These are phyloP conservation scores for Teratosphaeria nubilosa DNA, from an alignment of 2,329 filamentous ascomycete species.

Conservation along the genomic window DNA sequence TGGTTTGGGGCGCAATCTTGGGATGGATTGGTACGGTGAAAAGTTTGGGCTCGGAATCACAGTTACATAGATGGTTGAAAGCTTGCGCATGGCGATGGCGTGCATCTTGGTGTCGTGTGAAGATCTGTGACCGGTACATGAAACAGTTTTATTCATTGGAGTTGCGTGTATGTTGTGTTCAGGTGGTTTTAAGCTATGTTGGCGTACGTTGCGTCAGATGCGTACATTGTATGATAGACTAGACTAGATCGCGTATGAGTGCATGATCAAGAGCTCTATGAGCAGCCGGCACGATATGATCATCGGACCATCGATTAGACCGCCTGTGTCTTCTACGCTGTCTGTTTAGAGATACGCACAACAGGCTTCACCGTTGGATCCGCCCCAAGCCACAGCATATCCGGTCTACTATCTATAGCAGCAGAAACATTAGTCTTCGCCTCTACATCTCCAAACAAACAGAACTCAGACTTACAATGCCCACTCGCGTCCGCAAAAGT, in stretches of 20 bases:
- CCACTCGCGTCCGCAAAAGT: conserved; percentile 38
- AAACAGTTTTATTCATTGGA: not conserved
- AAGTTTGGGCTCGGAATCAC: not conserved
- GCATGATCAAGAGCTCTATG: not conserved
- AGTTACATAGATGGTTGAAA: not conserved
- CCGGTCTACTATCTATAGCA: conserved; percentile 34
- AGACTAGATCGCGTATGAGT: not conserved
- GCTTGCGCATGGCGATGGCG: not conserved
- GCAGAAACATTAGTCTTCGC: not conserved
- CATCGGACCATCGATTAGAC: not conserved
- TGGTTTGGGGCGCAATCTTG: not conserved
- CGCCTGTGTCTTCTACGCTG: not conserved
- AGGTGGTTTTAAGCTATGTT: not conserved
- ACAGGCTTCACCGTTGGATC: conserved; percentile 14
- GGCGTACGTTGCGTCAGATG: not conserved
- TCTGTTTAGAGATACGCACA: conserved; percentile 1
- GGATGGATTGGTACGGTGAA: not conserved
- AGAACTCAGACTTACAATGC: conserved; percentile 27
- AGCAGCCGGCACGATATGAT: not conserved
- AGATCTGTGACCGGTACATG: not conserved
- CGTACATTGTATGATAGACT: not conserved
- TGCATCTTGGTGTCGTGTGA: not conserved
- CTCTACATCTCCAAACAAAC: not conserved
- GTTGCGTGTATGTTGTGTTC: not conserved
- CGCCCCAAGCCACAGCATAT: conserved; percentile 42